Base-by-base conservation (phyloP, 1,284 basidiomycete species). In the Amylostereum areolatum region DNA sequence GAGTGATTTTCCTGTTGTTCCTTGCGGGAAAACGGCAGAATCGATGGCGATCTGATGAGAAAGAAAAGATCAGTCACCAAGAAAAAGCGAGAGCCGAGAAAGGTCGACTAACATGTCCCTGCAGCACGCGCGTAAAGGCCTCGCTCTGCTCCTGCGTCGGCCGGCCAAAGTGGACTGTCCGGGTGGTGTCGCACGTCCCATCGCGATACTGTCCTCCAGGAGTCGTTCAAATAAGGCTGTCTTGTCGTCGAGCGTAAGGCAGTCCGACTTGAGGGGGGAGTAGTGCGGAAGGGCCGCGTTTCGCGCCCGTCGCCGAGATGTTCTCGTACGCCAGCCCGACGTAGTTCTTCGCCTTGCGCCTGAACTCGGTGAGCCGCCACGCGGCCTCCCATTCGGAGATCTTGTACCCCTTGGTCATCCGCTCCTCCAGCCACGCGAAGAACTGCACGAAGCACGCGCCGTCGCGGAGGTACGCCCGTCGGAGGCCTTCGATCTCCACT, bases 231-330 rank as follows among this genome's bases (percentile, higher is more conserved):
- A 66, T 97, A 99, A 4, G 95, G 89, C n/a, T 1, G 83, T 78
- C 5, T 86, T 77, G 34, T 80, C 73, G 55, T 89, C 83, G 59
- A 99, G 92, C 63, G 86, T 73, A 33, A 68, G 30, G 89, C 89
- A 18, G 72, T 76, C n/a, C 73, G 65, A 34, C 60, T 87, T 84
- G 50, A 80, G 78, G 0, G 97, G 93, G 0, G 79, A 76, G 68
- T 99, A 99, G 69, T 99, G 96, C 3, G 96, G 93, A 34, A 96
- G 71, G 25, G 96, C 96, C 40, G 89, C 93, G 63, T 99, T 99
- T 97, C 2, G 90, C 77, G 0, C 95, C 96, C 32, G 80, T 84
- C 0, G 91, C 95, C 28, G 91, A 93, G 55, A 98, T 97, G 52
- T 92, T 95, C 61, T 92, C 89, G 60, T 98, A 98, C 2, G 94